These are phyloP conservation scores for Dujonia santamariae DNA, from an alignment of 1,139 yeast genomes.

Conservation along the genomic window DNA sequence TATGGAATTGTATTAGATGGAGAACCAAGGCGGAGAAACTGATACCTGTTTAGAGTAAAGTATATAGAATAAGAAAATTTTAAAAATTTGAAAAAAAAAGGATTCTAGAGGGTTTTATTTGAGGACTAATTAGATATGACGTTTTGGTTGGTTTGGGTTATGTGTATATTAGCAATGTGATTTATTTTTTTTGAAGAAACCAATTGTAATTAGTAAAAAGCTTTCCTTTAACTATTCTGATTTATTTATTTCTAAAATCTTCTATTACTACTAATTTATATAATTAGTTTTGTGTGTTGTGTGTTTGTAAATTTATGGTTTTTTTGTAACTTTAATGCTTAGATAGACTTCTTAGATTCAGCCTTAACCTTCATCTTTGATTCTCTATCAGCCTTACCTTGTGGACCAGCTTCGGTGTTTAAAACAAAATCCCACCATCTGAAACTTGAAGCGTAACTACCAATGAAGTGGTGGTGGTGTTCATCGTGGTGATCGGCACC, in stretches of 20 bases:
- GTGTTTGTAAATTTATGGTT: no score
- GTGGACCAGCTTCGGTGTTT: constrained; percentile 79
- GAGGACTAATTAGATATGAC: no score
- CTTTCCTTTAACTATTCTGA: no score
- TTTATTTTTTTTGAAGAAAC: no score
- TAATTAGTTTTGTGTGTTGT: no score
- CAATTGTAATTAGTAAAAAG: no score
- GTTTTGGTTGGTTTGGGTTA: no score
- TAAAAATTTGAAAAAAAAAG: neutral
- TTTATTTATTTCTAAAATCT: no score
- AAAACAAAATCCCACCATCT: constrained; percentile 89
- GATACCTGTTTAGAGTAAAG: no score
- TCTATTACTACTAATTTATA: no score
- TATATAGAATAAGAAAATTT: neutral
- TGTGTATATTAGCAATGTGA: no score
- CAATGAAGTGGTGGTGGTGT: constrained; percentile 91
- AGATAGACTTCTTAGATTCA: constrained; percentile 20
- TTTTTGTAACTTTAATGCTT: neutral
- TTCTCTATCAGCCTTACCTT: constrained; percentile 63
- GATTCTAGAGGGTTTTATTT: no score
- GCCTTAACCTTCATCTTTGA: constrained; percentile 50
- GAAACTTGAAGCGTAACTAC: constrained; percentile 90
- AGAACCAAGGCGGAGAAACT: constrained; percentile 29
- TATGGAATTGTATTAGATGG: constrained; percentile 71
- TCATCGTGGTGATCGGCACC: constrained; percentile 98